Conservation (phyloP, 495 filamentous ascomycete genomes). For the Neurospora sp. region DNA sequence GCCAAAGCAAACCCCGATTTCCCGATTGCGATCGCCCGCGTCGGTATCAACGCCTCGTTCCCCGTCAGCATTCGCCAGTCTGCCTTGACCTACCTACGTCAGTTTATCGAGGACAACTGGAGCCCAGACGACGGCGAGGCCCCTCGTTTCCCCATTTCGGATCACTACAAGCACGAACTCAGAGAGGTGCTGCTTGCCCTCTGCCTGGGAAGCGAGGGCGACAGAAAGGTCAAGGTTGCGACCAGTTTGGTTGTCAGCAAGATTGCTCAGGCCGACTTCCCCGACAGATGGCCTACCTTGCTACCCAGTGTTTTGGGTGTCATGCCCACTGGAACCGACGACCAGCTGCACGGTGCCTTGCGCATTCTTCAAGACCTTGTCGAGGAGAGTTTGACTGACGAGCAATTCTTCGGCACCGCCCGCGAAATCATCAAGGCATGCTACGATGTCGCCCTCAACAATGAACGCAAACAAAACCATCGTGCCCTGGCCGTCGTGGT, state of each 20-base stretch:
- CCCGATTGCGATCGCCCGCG: conserved; percentile 64
- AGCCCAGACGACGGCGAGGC: conserved; percentile 48
- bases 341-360: conserved; percentile 79
- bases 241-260: conserved; percentile 89
- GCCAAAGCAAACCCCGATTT: conserved; percentile 57
- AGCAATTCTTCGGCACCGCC: conserved; percentile 86
- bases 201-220: conserved; percentile 61
- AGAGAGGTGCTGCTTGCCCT: conserved; percentile 61
- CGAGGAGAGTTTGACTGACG: conserved; percentile 83
- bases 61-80: conserved; percentile 69
- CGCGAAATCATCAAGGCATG: conserved; percentile 72
- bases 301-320: conserved; percentile 70
- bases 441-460: conserved; percentile 70
- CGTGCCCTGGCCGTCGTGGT: conserved; percentile 78
- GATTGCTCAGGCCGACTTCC: conserved; percentile 88
- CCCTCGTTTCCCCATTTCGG: conserved; percentile 53
- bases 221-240: conserved; percentile 75
- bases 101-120: conserved; percentile 76
- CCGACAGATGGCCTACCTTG: conserved; percentile 82
- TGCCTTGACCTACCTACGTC: conserved; percentile 68
- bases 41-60: conserved; percentile 63
- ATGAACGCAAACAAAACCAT: conserved; percentile 58
- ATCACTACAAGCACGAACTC: conserved; percentile 63
- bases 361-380: conserved; percentile 83
- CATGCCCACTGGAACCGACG: conserved; percentile 60